phyloP scores from a whole-genome alignment of 116 monocot genomes.

The Zostera marina region DNA sequence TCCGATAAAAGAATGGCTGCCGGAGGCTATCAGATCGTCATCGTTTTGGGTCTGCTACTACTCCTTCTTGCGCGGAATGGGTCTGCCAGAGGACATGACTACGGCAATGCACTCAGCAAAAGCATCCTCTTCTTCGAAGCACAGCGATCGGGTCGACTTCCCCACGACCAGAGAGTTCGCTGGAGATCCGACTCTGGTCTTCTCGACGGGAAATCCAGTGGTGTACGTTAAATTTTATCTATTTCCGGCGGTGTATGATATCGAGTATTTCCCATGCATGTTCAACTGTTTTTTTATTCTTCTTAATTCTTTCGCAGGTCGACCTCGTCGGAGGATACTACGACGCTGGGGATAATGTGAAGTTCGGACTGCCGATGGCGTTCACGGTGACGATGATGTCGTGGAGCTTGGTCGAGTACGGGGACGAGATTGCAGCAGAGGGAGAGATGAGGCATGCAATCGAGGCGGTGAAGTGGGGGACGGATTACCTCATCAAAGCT shows the following conservation, averaged over 20 bases:
- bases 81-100: conserved; percentile 55
- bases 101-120: conserved; percentile 73
- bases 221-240: conserved; percentile 26
- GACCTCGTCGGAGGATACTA: conserved; percentile 80
- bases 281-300: neutral
- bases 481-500: conserved; percentile 59
- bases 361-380: conserved; percentile 75
- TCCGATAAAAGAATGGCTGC: neutral
- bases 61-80: conserved; percentile 9
- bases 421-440: conserved; percentile 31
- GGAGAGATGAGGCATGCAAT: conserved; percentile 52
- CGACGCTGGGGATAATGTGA: conserved; percentile 78
- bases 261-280: neutral
- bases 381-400: conserved; percentile 76
- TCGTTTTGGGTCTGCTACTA: neutral
- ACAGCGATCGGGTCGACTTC: conserved; percentile 83
- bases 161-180: conserved; percentile 44
- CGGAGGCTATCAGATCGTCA: no score
- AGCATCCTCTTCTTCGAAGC: conserved; percentile 96
- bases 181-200: conserved; percentile 88
- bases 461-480: conserved; percentile 68
- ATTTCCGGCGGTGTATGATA: neutral
- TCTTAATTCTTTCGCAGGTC: conserved; percentile 18
- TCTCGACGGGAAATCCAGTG: conserved; percentile 71
- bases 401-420: conserved; percentile 53